These are phyloP conservation scores for Ophiosphaerella narmari DNA, from an alignment of 2,329 filamentous ascomycete genomes.

Conservation along the genomic window DNA sequence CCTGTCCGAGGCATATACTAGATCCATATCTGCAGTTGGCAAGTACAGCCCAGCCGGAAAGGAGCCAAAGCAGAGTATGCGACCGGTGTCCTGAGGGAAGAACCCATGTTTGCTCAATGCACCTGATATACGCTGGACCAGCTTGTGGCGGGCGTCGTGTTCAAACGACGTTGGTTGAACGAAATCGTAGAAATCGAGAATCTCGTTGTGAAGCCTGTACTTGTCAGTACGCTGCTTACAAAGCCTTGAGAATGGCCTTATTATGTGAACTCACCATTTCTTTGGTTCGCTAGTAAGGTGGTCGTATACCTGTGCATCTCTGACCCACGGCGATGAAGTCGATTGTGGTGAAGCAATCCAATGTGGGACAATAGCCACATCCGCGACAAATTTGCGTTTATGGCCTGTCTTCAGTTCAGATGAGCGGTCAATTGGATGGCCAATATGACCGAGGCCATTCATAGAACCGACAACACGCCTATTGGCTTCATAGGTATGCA, in stretches of 20 bases:
- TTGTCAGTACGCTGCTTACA: not conserved
- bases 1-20: constrained; percentile 76
- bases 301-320: constrained; percentile 55
- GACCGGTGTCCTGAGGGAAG: constrained; percentile 50
- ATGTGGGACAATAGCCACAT: constrained; percentile 46
- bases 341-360: constrained; percentile 48
- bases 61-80: constrained; percentile 83
- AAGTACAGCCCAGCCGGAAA: constrained; percentile 81
- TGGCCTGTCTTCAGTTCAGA: constrained; percentile 11
- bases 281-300: constrained; percentile 57
- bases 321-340: constrained; percentile 57
- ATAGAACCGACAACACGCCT: constrained; percentile 16
- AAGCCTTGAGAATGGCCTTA: not conserved
- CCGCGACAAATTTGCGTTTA: constrained; percentile 71
- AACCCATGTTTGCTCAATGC: constrained; percentile 53
- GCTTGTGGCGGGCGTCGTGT: constrained; percentile 70
- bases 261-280: constrained; percentile 48
- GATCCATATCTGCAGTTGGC: constrained; percentile 87
- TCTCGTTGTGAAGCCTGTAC: constrained; percentile 80
- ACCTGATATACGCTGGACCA: constrained; percentile 70
- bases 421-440: constrained; percentile 8
- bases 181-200: constrained; percentile 85
- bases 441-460: constrained; percentile 21
- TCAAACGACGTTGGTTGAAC: constrained; percentile 80
- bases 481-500: constrained; percentile 2